These are phyloP conservation scores for Pseudognaphalium luteoalbum DNA, from an alignment of 129 eudicot genomes.

Conservation along the genomic window DNA sequence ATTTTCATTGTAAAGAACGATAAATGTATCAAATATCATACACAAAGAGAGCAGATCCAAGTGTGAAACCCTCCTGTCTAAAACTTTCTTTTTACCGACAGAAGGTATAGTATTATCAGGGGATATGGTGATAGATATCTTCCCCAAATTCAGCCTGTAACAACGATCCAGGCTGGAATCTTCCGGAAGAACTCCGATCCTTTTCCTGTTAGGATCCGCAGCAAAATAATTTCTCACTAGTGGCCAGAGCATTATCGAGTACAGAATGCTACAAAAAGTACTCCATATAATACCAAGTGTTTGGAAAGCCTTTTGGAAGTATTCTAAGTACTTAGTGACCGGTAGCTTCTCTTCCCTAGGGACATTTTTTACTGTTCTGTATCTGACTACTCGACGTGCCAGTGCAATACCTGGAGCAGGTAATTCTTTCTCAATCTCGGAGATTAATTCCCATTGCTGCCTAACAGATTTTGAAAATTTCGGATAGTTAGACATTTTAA, in stretches of 20 bases:
- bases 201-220: slow-evolving; percentile 22
- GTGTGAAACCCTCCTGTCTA: slow-evolving; percentile 33
- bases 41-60: slow-evolving; percentile 48
- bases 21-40: slow-evolving; percentile 42
- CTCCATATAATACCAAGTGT: slow-evolving; percentile 43
- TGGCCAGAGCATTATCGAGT: slow-evolving; percentile 26
- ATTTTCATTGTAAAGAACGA: slow-evolving; percentile 40
- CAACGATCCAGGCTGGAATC: slow-evolving; percentile 33
- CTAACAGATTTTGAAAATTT: slow-evolving; percentile 45
- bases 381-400: slow-evolving; percentile 63
- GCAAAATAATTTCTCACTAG: slow-evolving; percentile 21
- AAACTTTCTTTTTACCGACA: slow-evolving; percentile 25
- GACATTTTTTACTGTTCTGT: slow-evolving; percentile 40
- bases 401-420: slow-evolving; percentile 63
- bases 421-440: slow-evolving; percentile 63
- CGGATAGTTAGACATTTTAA: slow-evolving; percentile 41
- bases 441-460: slow-evolving; percentile 53
- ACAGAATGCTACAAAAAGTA: slow-evolving; percentile 35
- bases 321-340: slow-evolving; percentile 25
- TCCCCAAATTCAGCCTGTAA: slow-evolving; percentile 50
- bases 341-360: slow-evolving; percentile 20
- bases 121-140: slow-evolving; percentile 44
- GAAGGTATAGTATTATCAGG: slow-evolving; percentile 41
- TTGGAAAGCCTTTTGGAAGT: slow-evolving; percentile 36
- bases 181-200: slow-evolving; percentile 15